Conservation (phyloP, 345 rosid species). For the Gossypium australe region DNA sequence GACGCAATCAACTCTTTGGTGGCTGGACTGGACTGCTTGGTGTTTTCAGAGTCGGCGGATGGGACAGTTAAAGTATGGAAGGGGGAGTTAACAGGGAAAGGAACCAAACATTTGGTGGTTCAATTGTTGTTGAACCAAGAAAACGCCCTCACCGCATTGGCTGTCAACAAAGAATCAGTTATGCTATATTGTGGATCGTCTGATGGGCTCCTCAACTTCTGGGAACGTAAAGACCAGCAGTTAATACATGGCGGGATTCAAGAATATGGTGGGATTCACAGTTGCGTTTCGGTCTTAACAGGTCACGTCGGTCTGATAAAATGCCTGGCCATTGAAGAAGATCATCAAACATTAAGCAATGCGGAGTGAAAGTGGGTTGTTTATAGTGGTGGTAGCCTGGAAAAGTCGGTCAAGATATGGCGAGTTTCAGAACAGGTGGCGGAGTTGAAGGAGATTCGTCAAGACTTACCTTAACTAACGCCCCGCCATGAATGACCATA, state of each 20-base stretch:
- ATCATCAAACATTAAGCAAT: constrained; percentile 14
- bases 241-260: constrained; percentile 27
- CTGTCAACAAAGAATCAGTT: constrained; percentile 32
- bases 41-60: background rate
- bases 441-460: too few species aligned
- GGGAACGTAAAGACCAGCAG: constrained; percentile 11
- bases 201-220: constrained; percentile 32
- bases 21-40: background rate
- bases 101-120: constrained; percentile 16
- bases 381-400: background rate
- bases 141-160: constrained; percentile 65
- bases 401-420: background rate
- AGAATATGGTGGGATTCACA: constrained; percentile 45
- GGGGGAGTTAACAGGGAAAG: background rate
- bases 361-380: constrained; percentile 42
- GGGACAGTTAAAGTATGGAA: background rate
- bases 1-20: constrained; percentile 55
- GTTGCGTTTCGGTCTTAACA: constrained; percentile 51
- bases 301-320: constrained; percentile 84
- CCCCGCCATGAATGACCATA: too few species aligned
- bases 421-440: background rate
- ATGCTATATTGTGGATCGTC: constrained; percentile 66
- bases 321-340: constrained; percentile 53
- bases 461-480: too few species aligned
- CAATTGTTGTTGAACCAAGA: constrained; percentile 63